Conservation (phyloP, 2,329 filamentous ascomycete species). For the Dendryphion nanum region DNA sequence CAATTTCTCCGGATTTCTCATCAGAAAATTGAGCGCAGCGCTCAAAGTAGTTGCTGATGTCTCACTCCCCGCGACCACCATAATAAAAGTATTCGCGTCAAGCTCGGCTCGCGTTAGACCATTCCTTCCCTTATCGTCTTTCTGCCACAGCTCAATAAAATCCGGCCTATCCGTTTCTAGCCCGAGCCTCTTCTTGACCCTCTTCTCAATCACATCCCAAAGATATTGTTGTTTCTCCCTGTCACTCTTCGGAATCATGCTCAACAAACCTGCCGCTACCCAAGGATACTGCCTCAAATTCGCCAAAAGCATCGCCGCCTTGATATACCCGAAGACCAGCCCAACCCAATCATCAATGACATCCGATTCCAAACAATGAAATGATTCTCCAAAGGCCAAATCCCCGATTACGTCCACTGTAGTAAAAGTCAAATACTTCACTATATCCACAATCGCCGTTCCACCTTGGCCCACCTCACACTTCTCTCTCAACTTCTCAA, state of each 20-base stretch:
- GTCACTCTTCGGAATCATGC: conserved; percentile 3
- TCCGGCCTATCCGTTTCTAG: conserved; percentile 6
- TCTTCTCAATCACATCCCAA: conserved; percentile 4
- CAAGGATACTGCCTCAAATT: conserved; percentile 5
- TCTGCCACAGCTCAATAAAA: conserved; percentile 4
- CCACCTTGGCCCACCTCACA: conserved; percentile 1
- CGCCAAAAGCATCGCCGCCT: background rate
- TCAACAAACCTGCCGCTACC: background rate
- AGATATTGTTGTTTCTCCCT: conserved; percentile 3
- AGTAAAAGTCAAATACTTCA: conserved; percentile 6
- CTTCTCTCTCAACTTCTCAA: conserved; percentile 19
- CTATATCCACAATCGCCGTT: conserved; percentile 3
- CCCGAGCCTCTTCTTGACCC: conserved; percentile 7
- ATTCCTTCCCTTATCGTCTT: conserved; percentile 7
- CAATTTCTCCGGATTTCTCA: conserved; percentile 14
- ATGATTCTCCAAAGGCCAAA: conserved; percentile 8
- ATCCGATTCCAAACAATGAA: conserved; percentile 4
- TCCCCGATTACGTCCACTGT: conserved; percentile 10
- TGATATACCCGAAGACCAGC: conserved; percentile 12
- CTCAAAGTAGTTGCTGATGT: conserved; percentile 36
- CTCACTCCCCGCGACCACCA: conserved; percentile 41
- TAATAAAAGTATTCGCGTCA: conserved; percentile 25
- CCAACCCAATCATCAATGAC: conserved; percentile 34
- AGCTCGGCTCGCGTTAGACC: conserved; percentile 22
- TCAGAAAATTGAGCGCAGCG: conserved; percentile 25